A percentile compares a stretch with the other conserved stretches of the same genome.
phyloP scores from a whole-genome alignment of 169 alveolate species.

The Plasmodium blacklocki region DNA sequence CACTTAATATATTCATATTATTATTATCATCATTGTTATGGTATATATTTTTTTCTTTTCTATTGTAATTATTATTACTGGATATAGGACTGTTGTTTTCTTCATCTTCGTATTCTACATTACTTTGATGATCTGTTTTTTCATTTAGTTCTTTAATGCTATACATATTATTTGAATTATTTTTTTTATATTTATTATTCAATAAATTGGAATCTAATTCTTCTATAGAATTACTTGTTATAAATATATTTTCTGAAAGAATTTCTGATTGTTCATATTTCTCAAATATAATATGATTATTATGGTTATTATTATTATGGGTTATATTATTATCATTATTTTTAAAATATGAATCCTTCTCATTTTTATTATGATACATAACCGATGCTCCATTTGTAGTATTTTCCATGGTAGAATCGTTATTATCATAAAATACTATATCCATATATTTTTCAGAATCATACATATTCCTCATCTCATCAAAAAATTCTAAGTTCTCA shows the following conservation, averaged over 20 bases:
- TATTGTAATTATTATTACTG: conserved; percentile 1
- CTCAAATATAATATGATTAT: conserved; percentile 6
- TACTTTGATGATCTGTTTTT: background rate
- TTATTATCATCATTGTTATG: background rate
- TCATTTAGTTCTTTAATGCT: background rate
- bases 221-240: conserved; percentile 59
- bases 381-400: background rate
- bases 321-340: background rate
- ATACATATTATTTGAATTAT: background rate
- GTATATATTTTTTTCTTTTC: background rate
- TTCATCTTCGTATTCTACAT: background rate
- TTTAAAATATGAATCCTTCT: background rate
- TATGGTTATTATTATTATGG: conserved; percentile 1
- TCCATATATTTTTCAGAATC: conserved; percentile 10
- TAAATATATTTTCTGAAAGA: conserved; percentile 30
- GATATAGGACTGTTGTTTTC: background rate
- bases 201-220: conserved; percentile 66
- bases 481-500: conserved; percentile 70
- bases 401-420: background rate
- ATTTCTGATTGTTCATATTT: background rate
- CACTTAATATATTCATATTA: conserved; percentile 11
- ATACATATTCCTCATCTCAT: conserved; percentile 15
- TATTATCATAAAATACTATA: background rate
- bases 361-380: background rate
- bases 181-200: conserved; percentile 36